Base-by-base conservation (phyloP, 768 basidiomycete genomes). In the Pleurotus cornucopiae region DNA sequence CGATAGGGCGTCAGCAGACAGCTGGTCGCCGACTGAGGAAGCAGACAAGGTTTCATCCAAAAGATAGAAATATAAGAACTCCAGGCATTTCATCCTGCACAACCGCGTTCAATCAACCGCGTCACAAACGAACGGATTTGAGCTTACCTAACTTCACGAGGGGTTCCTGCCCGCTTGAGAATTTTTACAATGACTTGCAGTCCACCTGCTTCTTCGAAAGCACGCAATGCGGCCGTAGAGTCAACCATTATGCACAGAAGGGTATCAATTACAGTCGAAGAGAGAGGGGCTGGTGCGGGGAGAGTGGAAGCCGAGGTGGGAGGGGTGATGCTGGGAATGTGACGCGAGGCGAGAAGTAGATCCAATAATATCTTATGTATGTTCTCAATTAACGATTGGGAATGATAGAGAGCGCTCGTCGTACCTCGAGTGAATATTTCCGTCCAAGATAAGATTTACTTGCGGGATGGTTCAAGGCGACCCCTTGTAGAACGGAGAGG, bases 41-140 rank as follows among this genome's bases (percentile, higher is more conserved):
- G 66, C 63, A 25, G 62, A 63, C 4, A 57, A 57, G 12, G 66
- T 60, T 54, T 62, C 61, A 56, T 55, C 94, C 45, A 96, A 76
- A 5, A 98, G 77, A 68, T 98, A 98, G 69, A 95, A 97, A 69
- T 96, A 96, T 13, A 98, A 72, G 63, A 97, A 94, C 66, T 97
- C 95, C 14, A 98, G 76, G 59, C 93, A 96, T 73, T 96, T 96
- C 89, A 97, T 96, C 63, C 94, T 96, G 63, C 18, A 39, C 21
- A 39, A 34, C 46, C 21, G 46, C 38, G 44, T 54, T 47, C 6
- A 11, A 45, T 52, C 9, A 44, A 55, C 26, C 14, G 39, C 7
- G 18, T 23, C 34, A 11, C 16, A 7, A 44, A 44, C 43, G 55
- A 21, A 39, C 4, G 18, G 49, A 26, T 11, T 12, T 9, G 6